Conservation (phyloP, 2,329 filamentous ascomycete genomes). For the Microdochium paspali region DNA sequence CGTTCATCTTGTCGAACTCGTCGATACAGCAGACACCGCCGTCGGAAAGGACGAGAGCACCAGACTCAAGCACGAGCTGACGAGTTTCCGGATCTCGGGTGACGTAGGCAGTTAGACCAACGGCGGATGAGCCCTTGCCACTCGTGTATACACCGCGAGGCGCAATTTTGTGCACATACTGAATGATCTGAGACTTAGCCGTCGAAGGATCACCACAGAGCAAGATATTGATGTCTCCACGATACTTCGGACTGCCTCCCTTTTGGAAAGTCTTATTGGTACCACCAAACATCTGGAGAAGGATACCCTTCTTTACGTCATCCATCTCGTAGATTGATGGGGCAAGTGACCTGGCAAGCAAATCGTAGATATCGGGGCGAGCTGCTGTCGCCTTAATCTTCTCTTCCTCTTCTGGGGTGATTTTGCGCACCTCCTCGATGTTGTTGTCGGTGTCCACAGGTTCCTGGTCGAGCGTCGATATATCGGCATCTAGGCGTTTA, state of each 20-base stretch:
- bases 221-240: constrained; percentile 94
- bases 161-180: constrained; percentile 96
- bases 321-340: constrained; percentile 97
- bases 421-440: constrained; percentile 74
- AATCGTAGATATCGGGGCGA: constrained; percentile 83
- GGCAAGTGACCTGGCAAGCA: constrained; percentile 81
- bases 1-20: constrained; percentile 82
- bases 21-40: constrained; percentile 80
- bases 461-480: constrained; percentile 79
- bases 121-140: constrained; percentile 71
- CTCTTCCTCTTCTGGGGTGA: constrained; percentile 77
- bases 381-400: constrained; percentile 76
- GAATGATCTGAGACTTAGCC: constrained; percentile 86
- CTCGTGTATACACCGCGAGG: constrained; percentile 79
- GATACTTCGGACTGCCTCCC: constrained; percentile 88
- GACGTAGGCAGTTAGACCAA: constrained; percentile 73
- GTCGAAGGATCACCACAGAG: constrained; percentile 97
- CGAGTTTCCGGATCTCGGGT: constrained; percentile 73
- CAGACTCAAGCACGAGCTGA: constrained; percentile 72
- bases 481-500: constrained; percentile 84
- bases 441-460: constrained; percentile 61
- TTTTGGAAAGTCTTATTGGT: constrained; percentile 98
- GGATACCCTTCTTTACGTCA: constrained; percentile 96
- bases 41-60: constrained; percentile 69
- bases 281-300: constrained; percentile 92